These are phyloP conservation scores for Annulohypoxylon bovei DNA, from an alignment of 495 filamentous ascomycete species.

Conservation along the genomic window DNA sequence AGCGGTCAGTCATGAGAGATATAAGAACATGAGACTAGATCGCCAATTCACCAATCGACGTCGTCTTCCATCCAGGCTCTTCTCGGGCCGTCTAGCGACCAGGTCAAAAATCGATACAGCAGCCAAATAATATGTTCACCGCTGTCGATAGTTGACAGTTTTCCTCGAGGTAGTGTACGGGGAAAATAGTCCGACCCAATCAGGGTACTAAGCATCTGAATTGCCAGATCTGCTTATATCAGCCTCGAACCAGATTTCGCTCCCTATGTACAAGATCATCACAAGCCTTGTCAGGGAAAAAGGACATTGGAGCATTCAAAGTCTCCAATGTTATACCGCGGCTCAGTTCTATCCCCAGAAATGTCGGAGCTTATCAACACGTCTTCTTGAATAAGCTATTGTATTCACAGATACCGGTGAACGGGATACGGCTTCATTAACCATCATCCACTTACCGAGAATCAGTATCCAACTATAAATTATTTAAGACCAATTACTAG, in stretches of 20 bases:
- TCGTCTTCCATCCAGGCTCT: constrained; percentile 7
- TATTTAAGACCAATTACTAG: no score
- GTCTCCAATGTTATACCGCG: constrained; percentile 24
- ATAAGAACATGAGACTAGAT: not conserved
- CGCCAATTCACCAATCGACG: constrained; percentile 19
- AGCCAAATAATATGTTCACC: constrained; percentile 2
- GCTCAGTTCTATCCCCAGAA: constrained; percentile 23
- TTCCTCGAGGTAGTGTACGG: constrained; percentile 31
- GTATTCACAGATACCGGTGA: not conserved
- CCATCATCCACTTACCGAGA: no score
- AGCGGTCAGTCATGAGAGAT: not conserved
- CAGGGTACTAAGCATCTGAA: not conserved
- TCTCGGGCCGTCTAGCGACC: constrained; percentile 7
- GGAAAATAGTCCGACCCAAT: constrained; percentile 39
- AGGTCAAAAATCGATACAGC: not conserved
- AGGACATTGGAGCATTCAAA: constrained; percentile 5
- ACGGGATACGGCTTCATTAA: constrained; percentile 6
- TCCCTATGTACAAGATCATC: constrained; percentile 5
- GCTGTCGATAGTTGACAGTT: constrained; percentile 27
- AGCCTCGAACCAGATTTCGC: constrained; percentile 19
- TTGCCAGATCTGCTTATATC: constrained; percentile 8
- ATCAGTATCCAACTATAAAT: no score
- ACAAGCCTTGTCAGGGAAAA: not conserved
- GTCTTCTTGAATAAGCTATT: constrained; percentile 16
- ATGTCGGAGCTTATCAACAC: constrained; percentile 13